Conservation (phyloP, 306 rosid genomes). For the Spatholobus suberectus region DNA sequence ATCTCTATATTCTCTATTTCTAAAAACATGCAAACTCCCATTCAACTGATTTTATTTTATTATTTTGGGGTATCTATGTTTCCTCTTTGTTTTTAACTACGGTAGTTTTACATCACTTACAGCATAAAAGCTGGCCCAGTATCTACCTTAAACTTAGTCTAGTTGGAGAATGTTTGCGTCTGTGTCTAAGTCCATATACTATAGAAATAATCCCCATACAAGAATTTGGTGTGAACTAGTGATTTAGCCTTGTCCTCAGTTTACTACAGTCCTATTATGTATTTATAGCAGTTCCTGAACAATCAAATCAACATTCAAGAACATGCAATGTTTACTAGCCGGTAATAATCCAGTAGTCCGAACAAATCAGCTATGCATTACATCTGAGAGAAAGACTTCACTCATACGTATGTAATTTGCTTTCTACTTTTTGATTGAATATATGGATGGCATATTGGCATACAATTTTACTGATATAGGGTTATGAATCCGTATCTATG, state of each 20-base stretch:
- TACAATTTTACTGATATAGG: too few species aligned
- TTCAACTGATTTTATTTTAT: background rate
- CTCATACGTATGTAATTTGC: too few species aligned
- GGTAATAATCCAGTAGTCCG: too few species aligned
- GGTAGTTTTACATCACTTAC: background rate
- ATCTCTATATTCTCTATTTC: conserved; percentile 1
- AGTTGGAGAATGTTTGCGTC: background rate
- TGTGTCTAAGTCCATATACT: too few species aligned
- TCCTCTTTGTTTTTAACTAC: background rate
- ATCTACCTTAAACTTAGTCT: background rate
- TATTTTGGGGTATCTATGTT: background rate
- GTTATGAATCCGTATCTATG: too few species aligned
- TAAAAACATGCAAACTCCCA: background rate
- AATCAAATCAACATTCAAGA: background rate
- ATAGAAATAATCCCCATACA: too few species aligned
- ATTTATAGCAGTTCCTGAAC: background rate
- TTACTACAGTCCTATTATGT: background rate
- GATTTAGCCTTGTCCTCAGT: background rate
- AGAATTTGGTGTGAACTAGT: too few species aligned
- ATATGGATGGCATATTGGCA: too few species aligned
- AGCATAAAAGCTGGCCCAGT: background rate
- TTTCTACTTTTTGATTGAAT: too few species aligned
- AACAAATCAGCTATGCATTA: too few species aligned
- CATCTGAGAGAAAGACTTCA: too few species aligned
- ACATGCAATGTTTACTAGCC: background rate